Evolutionary conservation across 495 filamentous ascomycete genomes (phyloP), one percentile per base, ranked within the genome.

Genomic region (Hypoxylon rickii): DNA sequence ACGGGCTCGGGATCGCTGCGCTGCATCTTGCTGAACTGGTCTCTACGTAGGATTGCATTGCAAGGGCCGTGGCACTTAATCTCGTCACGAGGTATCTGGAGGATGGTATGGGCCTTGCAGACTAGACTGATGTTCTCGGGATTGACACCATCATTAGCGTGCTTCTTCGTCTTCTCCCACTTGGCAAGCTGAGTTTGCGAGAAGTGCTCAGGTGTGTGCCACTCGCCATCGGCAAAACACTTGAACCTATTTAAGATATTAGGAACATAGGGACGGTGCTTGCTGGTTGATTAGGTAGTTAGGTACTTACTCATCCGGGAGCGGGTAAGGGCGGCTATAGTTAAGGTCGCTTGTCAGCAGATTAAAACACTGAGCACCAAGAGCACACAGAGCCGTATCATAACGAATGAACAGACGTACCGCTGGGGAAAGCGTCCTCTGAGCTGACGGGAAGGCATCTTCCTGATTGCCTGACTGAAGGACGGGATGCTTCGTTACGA

Each of bases 21-120:
- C 53, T 87, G 81, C 18, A 53, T 69, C 55, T 83, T 86, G 36
- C 80, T 79, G 64, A 88, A 90, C 0, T 71, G 66, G 0, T 81
- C 72, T 1, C 82, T 43, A 0, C 61, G 55, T 58, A 83, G 83
- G 19, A 60, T 61, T 22, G 70, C 39, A 12, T 65, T 63, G 55
- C 87, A 90, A 18, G 73, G 72, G 3, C 77, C 76, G 7, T 68
- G 7, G 63, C 77, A 80, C 11, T 63, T 39, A 1, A 69, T 15
- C 21, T 77, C 71, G n/a, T n/a, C n/a, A n/a, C n/a, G n/a, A n/a
- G n/a, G n/a, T n/a, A n/a, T n/a, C n/a, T n/a, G n/a, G n/a, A n/a
- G n/a, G n/a, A n/a, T n/a, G n/a, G n/a, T n/a, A n/a, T n/a, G 72
- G 1, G 51, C 48, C 12, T 44, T 53, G 48, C 67, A 75, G 4